A percentile compares a stretch with the other conserved stretches of the same genome.
Conservation (phyloP, 1,139 yeast genomes). For the Pichia sp. region DNA sequence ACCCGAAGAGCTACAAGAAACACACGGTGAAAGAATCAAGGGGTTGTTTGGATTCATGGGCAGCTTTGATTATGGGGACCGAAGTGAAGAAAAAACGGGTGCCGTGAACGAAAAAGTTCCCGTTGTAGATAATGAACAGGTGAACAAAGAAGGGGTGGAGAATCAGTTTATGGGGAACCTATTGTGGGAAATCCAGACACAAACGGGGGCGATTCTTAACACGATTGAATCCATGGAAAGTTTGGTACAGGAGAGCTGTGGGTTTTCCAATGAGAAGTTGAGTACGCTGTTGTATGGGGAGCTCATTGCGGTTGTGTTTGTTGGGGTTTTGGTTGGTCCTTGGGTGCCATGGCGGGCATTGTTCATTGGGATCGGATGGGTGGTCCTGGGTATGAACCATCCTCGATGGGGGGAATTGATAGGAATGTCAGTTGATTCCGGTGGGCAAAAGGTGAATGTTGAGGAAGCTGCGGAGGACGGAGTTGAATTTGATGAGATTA, state of each 20-base stretch:
- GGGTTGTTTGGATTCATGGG: background rate
- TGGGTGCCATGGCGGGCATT: background rate
- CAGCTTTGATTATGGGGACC: background rate
- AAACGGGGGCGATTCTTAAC: background rate
- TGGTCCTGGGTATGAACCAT: background rate
- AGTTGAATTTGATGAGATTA: slow-evolving; percentile 13
- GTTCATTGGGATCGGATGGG: background rate
- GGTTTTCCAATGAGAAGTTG: background rate
- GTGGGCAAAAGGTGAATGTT: background rate
- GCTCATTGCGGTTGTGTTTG: background rate
- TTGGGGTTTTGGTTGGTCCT: background rate
- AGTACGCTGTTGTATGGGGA: background rate
- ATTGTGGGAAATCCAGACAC: background rate
- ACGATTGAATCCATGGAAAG: background rate
- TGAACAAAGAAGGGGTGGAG: background rate
- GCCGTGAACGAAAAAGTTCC: background rate
- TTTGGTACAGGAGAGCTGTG: background rate
- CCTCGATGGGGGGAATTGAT: background rate
- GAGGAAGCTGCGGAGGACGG: background rate
- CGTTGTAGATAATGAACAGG: background rate
- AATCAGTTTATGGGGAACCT: background rate
- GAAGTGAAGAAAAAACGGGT: too few species aligned
- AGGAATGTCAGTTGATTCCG: background rate
- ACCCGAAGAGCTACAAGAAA: background rate
- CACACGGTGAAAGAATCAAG: background rate